Evolutionary conservation across 1,139 yeast genomes (phyloP).

Genomic region (Wickerhamomyces sp.): DNA sequence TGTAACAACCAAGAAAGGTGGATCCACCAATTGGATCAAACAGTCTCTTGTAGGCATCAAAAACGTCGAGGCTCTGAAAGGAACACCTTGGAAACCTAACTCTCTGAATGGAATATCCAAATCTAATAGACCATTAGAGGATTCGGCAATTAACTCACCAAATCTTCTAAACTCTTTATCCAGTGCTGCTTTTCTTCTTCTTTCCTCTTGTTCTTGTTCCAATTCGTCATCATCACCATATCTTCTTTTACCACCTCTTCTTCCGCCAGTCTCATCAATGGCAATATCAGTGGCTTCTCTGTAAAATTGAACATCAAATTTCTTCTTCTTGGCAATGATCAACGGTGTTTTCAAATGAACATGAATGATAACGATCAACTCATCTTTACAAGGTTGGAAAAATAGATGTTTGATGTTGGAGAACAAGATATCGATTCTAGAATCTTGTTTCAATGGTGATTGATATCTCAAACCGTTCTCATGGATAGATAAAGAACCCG

Average conservation of each 20-base stretch:
- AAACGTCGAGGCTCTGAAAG: slow-evolving; percentile 87
- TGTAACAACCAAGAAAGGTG: slow-evolving; percentile 90
- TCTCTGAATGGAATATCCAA: slow-evolving; percentile 95
- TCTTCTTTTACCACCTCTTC: slow-evolving; percentile 65
- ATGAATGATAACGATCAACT: slow-evolving; percentile 86
- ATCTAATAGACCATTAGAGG: slow-evolving; percentile 74
- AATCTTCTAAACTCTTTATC: slow-evolving; percentile 89
- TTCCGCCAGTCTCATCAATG: slow-evolving; percentile 95
- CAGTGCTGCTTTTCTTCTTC: slow-evolving; percentile 82
- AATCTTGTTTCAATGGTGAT: slow-evolving; percentile 76
- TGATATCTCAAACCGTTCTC: slow-evolving; percentile 95
- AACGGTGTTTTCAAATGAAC: slow-evolving; percentile 90
- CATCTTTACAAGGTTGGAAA: slow-evolving; percentile 96
- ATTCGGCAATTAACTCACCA: slow-evolving; percentile 87
- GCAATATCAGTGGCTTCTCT: slow-evolving; percentile 96
- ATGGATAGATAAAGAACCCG: slow-evolving; percentile 88
- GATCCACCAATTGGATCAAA: slow-evolving; percentile 87
- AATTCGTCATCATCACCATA: slow-evolving; percentile 98
- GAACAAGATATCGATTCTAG: slow-evolving; percentile 81
- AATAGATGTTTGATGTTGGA: slow-evolving; percentile 89
- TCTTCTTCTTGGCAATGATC: slow-evolving; percentile 93
- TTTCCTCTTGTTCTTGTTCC: slow-evolving; percentile 98
- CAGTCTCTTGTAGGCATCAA: slow-evolving; percentile 98
- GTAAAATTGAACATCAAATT: slow-evolving; percentile 92
- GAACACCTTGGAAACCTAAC: slow-evolving; percentile 96